Percentiles rank a stretch among this genome's conserved stretches.
These are phyloP conservation scores for Populus hybrid DNA, from an alignment of 441 rosid genomes.

Conservation along the genomic window DNA sequence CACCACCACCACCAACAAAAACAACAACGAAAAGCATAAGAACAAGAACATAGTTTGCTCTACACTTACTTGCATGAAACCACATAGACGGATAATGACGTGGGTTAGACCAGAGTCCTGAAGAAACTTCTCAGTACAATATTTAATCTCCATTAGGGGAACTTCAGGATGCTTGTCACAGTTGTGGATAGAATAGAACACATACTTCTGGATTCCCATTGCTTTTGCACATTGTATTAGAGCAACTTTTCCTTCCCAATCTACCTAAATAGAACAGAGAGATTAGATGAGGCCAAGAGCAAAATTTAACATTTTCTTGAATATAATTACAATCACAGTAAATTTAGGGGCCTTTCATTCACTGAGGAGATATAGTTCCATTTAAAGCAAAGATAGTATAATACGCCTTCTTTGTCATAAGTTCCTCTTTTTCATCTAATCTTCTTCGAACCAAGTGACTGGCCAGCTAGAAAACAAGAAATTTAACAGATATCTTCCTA, in stretches of 20 bases:
- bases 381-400: background rate
- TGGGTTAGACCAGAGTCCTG: slow-evolving; percentile 75
- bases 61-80: slow-evolving; percentile 85
- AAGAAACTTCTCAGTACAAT: slow-evolving; percentile 89
- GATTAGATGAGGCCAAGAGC: slow-evolving; percentile 14
- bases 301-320: background rate
- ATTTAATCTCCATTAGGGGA: slow-evolving; percentile 94
- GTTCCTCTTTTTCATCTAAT: background rate
- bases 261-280: slow-evolving; percentile 75
- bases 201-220: slow-evolving; percentile 87
- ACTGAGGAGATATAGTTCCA: background rate
- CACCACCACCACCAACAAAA: no score
- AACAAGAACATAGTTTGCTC: background rate
- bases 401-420: slow-evolving; percentile 26
- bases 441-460: background rate
- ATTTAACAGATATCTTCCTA: slow-evolving; percentile 51
- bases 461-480: background rate
- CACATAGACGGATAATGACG: slow-evolving; percentile 68
- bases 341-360: background rate
- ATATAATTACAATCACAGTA: background rate
- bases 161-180: slow-evolving; percentile 98
- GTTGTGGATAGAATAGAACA: slow-evolving; percentile 89
- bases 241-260: slow-evolving; percentile 99
- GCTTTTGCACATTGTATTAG: slow-evolving; percentile 96
- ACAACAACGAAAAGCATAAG: background rate